These are phyloP conservation scores for Wickerhamomyces alni DNA, from an alignment of 805 yeast species.

Conservation along the genomic window DNA sequence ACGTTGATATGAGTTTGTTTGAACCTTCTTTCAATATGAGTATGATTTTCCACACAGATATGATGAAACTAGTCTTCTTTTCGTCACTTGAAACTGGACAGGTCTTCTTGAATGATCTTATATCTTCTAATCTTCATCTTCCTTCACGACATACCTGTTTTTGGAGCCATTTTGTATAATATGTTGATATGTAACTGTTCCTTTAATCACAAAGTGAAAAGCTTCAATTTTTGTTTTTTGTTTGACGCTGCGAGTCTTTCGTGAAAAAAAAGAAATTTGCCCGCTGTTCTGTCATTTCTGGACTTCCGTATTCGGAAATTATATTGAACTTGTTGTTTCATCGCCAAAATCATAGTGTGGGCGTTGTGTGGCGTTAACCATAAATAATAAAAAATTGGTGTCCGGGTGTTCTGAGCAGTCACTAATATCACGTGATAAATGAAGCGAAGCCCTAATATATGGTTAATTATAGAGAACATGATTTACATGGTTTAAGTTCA, in stretches of 20 bases:
- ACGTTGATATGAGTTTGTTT: too few relatives aligned
- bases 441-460: too few relatives aligned
- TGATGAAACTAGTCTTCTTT: too few relatives aligned
- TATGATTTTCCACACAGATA: too few relatives aligned
- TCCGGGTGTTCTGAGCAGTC: neutral
- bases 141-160: slow-evolving; percentile 41
- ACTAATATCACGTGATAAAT: slow-evolving; percentile 1
- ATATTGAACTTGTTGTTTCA: neutral
- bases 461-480: too few relatives aligned
- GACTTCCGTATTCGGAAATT: slow-evolving; percentile 1
- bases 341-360: neutral
- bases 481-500: too few relatives aligned
- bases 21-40: too few relatives aligned
- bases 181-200: slow-evolving; percentile 10
- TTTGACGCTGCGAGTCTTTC: neutral
- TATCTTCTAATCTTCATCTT: neutral
- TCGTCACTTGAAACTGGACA: too few relatives aligned
- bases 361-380: neutral
- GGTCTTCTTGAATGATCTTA: neutral
- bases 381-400: neutral
- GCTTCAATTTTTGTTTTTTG: slow-evolving; percentile 5
- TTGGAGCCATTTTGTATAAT: slow-evolving; percentile 39
- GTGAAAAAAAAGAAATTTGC: neutral
- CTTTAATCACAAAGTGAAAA: neutral
- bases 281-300: neutral